Percentiles rank a stretch among this genome's conserved stretches.
Conservation (phyloP, 306 rosid genomes). For the Sophora flavescens region DNA sequence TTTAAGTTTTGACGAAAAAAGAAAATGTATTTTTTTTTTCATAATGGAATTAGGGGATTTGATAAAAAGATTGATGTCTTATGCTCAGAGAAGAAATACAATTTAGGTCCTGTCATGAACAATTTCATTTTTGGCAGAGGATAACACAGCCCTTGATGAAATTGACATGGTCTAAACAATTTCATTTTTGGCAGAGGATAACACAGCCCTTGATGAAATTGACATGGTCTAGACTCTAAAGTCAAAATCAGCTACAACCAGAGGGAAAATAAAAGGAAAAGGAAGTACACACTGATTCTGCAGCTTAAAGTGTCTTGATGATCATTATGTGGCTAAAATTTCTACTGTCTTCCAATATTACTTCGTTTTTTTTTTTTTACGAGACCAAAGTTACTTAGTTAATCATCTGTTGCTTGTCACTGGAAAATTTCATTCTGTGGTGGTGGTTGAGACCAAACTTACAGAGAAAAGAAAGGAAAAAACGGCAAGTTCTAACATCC, state of each 20-base stretch:
- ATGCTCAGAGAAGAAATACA: neutral
- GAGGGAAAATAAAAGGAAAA: neutral
- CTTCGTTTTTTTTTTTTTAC: too few relatives aligned
- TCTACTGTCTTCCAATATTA: neutral
- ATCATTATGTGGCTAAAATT: neutral
- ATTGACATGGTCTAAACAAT: too few relatives aligned
- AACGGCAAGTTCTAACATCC: too few relatives aligned
- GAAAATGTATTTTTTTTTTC: neutral
- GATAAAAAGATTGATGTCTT: neutral
- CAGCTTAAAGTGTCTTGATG: neutral
- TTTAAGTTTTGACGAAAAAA: neutral
- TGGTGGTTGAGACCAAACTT: neutral
- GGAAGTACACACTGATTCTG: neutral
- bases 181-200: neutral
- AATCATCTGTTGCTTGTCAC: neutral
- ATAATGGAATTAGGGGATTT: neutral
- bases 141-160: neutral
- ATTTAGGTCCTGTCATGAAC: neutral
- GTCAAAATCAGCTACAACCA: neutral
- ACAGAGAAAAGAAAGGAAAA: neutral
- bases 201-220: neutral
- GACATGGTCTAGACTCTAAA: neutral
- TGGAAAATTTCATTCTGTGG: neutral
- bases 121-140: neutral
- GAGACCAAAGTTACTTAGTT: neutral